Conservation (phyloP, 306 rosid genomes). For the Dalbergia cochinchinensis region DNA sequence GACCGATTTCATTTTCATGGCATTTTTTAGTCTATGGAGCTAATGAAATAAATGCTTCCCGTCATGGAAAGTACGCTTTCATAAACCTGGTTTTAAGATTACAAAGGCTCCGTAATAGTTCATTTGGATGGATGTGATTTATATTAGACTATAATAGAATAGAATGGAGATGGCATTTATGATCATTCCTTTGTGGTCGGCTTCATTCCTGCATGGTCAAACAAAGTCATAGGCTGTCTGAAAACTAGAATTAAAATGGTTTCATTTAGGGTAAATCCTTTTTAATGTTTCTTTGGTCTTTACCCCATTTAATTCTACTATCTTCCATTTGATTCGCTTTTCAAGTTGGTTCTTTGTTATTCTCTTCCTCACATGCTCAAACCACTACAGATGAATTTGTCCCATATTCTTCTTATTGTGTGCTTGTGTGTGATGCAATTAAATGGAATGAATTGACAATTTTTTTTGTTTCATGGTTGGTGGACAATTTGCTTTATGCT, state of each 20-base stretch:
- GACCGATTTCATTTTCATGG: conserved; percentile 16
- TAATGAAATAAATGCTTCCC: conserved; percentile 33
- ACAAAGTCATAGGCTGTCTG: neutral
- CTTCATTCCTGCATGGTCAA: neutral
- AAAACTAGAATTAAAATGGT: neutral
- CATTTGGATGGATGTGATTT: conserved; percentile 30
- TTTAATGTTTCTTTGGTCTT: conserved; percentile 13
- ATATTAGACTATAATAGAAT: conserved; percentile 13
- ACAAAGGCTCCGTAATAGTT: conserved; percentile 10
- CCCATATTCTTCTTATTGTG: conserved; percentile 8
- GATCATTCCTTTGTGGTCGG: conserved; percentile 17
- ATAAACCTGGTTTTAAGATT: conserved; percentile 24
- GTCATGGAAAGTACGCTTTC: conserved; percentile 3
- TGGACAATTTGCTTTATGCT: conserved; percentile 23
- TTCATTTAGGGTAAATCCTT: conserved; percentile 20
- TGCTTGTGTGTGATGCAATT: conserved; percentile 31
- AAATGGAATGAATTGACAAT: conserved; percentile 27
- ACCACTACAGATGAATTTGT: neutral
- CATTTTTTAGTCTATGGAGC: conserved; percentile 20
- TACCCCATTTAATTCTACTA: conserved; percentile 22
- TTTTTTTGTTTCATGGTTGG: conserved; percentile 33
- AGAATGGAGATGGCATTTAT: conserved; percentile 35
- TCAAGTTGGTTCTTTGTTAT: neutral
- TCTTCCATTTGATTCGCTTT: conserved; percentile 19
- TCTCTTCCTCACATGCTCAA: conserved; percentile 15